phyloP scores from a whole-genome alignment of 768 basidiomycete genomes.

The Xerocomellus chrysenteron region DNA sequence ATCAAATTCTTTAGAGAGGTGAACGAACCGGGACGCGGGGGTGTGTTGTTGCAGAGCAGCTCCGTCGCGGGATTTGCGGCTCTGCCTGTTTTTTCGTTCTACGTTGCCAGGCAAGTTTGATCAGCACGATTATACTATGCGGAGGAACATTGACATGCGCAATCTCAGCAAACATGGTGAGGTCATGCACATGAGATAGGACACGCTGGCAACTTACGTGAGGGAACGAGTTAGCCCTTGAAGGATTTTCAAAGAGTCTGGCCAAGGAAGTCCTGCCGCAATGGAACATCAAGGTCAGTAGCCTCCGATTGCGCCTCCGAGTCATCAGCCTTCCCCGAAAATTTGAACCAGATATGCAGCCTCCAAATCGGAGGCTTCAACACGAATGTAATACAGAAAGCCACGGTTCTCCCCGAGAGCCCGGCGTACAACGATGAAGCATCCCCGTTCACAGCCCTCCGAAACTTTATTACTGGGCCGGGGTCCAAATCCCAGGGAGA shows the following conservation, averaged over 20 bases:
- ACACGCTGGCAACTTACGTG: neutral
- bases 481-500: constrained; percentile 9
- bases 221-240: constrained; percentile 25
- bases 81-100: constrained; percentile 12
- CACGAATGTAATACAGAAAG: neutral
- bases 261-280: constrained; percentile 37
- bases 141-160: neutral
- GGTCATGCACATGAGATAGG: neutral
- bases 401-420: constrained; percentile 4
- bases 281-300: constrained; percentile 40
- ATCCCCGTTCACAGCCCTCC: neutral
- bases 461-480: neutral
- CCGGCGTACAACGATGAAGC: constrained; percentile 4
- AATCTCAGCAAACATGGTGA: constrained; percentile 20
- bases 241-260: constrained; percentile 35
- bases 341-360: constrained; percentile 16
- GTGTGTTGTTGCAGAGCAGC: constrained; percentile 35
- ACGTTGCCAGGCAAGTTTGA: constrained; percentile 16
- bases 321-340: neutral
- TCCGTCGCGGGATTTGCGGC: constrained; percentile 31
- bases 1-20: constrained; percentile 34
- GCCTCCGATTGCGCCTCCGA: no score
- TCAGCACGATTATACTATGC: constrained; percentile 8
- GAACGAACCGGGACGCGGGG: constrained; percentile 35
- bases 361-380: constrained; percentile 17